phyloP scores from a whole-genome alignment of 257 asterid species.

The Hygrophila difformis region DNA sequence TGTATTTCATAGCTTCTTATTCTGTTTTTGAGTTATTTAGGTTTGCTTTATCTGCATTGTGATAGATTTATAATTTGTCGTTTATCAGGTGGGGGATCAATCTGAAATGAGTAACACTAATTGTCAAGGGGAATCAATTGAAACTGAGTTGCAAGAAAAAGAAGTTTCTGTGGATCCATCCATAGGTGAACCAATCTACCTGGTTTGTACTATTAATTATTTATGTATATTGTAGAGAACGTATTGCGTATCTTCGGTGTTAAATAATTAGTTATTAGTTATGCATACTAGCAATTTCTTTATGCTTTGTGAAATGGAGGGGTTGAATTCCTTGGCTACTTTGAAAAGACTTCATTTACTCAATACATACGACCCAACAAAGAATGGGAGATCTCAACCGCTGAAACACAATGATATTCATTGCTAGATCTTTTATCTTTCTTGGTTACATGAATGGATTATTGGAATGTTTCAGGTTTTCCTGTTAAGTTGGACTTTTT shows the following conservation, averaged over 20 bases:
- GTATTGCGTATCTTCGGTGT: too few relatives aligned
- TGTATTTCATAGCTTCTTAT: conserved; percentile 28
- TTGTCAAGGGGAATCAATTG: conserved; percentile 19
- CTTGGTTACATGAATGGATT: neutral
- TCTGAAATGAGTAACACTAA: conserved; percentile 18
- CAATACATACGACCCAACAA: too few relatives aligned
- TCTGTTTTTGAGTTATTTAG: neutral
- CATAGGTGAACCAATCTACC: conserved; percentile 33
- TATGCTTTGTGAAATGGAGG: too few relatives aligned
- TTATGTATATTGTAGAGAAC: neutral
- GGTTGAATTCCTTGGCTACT: too few relatives aligned
- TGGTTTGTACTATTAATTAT: conserved; percentile 2
- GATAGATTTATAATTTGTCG: too few relatives aligned
- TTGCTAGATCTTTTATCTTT: conserved; percentile 7
- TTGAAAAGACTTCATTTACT: too few relatives aligned
- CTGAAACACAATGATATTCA: too few relatives aligned
- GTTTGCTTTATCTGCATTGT: too few relatives aligned
- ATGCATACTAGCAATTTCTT: too few relatives aligned
- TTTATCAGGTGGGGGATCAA: conserved; percentile 33
- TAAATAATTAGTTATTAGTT: too few relatives aligned
- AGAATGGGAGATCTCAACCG: too few relatives aligned
- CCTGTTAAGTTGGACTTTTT: conserved; percentile 1
- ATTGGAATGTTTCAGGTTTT: neutral
- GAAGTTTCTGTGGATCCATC: conserved; percentile 22
- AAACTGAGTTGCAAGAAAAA: conserved; percentile 26